A percentile compares a stretch with the other conserved stretches of the same genome.
These are phyloP conservation scores for Ogataea sp. DNA, from an alignment of 805 yeast species.

Conservation along the genomic window DNA sequence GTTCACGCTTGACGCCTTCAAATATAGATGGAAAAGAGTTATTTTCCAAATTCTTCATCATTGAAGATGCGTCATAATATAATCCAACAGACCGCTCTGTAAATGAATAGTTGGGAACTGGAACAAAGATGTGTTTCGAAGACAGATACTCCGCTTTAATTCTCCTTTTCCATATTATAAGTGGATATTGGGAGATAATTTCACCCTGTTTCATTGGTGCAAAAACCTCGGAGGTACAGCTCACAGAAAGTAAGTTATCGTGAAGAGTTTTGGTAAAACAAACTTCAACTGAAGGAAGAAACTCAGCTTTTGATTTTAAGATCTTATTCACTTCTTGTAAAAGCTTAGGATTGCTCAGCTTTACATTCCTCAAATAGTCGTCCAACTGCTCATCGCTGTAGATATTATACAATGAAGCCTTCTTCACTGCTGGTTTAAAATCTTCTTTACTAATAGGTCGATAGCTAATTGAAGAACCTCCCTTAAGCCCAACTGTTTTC, in stretches of 20 bases:
- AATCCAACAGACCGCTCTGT: constrained; percentile 38
- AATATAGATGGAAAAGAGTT: constrained; percentile 19
- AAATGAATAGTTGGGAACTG: constrained; percentile 31
- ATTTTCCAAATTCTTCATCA: constrained; percentile 27
- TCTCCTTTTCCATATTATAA: constrained; percentile 44
- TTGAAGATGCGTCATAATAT: constrained; percentile 37
- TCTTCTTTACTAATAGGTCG: no score
- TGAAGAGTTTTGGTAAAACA: neutral
- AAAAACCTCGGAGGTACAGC: neutral
- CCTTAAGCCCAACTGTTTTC: neutral
- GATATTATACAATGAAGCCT: neutral
- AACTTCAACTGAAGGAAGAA: constrained; percentile 38
- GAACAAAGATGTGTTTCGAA: constrained; percentile 44
- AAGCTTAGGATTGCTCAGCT: constrained; percentile 6
- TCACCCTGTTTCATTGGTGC: constrained; percentile 10
- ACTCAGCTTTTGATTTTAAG: constrained; percentile 38
- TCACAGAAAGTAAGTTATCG: neutral
- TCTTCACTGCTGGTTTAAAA: neutral
- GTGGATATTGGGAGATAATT: constrained; percentile 26
- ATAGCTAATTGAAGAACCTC: neutral
- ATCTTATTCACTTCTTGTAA: constrained; percentile 27
- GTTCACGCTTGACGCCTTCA: constrained; percentile 13
- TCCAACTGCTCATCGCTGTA: constrained; percentile 12
- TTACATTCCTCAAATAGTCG: constrained; percentile 13
- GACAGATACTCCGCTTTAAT: constrained; percentile 41